These are phyloP conservation scores for Verticillium dahliae DNA, from an alignment of 2,329 filamentous ascomycete species.

Conservation along the genomic window DNA sequence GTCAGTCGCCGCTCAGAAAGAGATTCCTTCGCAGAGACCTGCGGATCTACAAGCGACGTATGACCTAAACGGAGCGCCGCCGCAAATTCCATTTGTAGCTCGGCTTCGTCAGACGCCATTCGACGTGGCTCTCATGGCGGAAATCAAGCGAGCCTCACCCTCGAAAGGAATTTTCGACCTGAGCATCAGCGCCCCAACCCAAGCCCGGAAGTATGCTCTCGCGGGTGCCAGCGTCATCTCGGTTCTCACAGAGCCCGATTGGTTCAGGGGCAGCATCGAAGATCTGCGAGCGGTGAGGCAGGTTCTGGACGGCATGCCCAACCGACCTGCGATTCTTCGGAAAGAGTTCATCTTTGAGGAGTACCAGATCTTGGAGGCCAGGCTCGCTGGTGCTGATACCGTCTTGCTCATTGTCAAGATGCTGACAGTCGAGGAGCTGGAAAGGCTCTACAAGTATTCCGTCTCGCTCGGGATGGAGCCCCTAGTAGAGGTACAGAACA, in stretches of 20 bases:
- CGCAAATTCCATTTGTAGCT: constrained; percentile 72
- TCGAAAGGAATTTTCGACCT: constrained; percentile 93
- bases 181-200: constrained; percentile 78
- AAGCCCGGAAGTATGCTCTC: constrained; percentile 85
- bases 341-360: constrained; percentile 99
- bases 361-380: constrained; percentile 93
- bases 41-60: constrained; percentile 83
- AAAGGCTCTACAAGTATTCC: constrained; percentile 81
- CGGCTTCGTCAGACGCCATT: constrained; percentile 78
- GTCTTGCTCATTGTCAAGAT: constrained; percentile 97
- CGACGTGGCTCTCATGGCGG: constrained; percentile 88
- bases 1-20: constrained; percentile 73
- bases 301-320: constrained; percentile 83
- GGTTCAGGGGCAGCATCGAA: constrained; percentile 98
- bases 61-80: constrained; percentile 75
- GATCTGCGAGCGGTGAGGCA: constrained; percentile 83
- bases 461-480: constrained; percentile 92
- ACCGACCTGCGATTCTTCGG: constrained; percentile 82
- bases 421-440: constrained; percentile 70
- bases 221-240: constrained; percentile 96
- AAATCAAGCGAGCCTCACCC: constrained; percentile 94
- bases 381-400: constrained; percentile 88
- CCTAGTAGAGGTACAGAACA: constrained; percentile 91
- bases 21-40: constrained; percentile 76
- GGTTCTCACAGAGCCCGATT: constrained; percentile 95